phyloP scores from a whole-genome alignment of 139 green algal species.

The Trebouxia sp. region DNA sequence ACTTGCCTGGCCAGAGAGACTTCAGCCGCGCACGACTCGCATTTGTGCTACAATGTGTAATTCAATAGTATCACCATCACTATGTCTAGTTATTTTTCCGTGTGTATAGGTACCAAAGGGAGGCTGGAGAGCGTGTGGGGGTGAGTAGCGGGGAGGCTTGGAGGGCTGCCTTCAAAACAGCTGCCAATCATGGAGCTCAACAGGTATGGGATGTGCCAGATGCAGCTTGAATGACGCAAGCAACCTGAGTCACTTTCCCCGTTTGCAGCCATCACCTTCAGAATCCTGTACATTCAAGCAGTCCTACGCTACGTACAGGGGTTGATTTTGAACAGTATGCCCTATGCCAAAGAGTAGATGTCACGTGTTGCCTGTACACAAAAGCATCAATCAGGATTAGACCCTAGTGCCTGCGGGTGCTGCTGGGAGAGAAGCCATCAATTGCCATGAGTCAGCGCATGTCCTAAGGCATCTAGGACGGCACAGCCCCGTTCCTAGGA shows the following conservation, averaged over 20 bases:
- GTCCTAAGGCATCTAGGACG: slow-evolving; percentile 45
- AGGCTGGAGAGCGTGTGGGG: slow-evolving; percentile 53
- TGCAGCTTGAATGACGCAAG: not conserved
- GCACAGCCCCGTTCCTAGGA: slow-evolving; percentile 16
- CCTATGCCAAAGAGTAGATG: too few species aligned
- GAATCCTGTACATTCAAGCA: too few species aligned
- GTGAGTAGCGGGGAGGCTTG: slow-evolving; percentile 67
- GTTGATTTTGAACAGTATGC: too few species aligned
- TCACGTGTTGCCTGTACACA: too few species aligned
- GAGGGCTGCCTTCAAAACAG: slow-evolving; percentile 65
- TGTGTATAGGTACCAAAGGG: slow-evolving; percentile 51
- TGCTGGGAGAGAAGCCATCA: slow-evolving; percentile 66
- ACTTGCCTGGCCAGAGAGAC: too few species aligned
- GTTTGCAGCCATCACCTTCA: not conserved
- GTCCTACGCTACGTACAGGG: too few species aligned
- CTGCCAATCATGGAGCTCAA: slow-evolving; percentile 41
- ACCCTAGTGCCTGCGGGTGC: slow-evolving; percentile 47
- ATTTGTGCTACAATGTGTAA: not conserved
- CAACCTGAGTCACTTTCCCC: not conserved
- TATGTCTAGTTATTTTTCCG: too few species aligned
- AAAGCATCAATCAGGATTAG: too few species aligned
- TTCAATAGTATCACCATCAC: not conserved
- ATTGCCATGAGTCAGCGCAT: slow-evolving; percentile 54
- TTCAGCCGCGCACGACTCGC: not conserved
- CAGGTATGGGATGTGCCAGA: slow-evolving; percentile 35